Evolutionary conservation across 1,284 basidiomycete species (phyloP).

Genomic region (Porodaedalea pini): DNA sequence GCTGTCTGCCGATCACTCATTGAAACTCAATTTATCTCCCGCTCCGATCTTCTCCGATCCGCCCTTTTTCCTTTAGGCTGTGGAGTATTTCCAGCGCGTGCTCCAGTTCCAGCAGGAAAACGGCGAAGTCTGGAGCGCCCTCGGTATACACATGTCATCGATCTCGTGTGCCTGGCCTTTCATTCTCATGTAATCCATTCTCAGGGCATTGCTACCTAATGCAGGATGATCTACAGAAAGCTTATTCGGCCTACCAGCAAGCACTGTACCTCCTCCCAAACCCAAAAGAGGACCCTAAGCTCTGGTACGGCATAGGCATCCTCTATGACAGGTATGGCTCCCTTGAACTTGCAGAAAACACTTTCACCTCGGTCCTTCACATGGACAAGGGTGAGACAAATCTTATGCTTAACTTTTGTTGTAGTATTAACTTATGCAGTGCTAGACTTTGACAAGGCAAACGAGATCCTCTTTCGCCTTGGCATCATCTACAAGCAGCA

Average conservation of each 20-base stretch:
- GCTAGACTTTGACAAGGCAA: conserved; percentile 94
- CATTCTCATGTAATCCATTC: conserved; percentile 21
- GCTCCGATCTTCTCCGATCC: conserved; percentile 12
- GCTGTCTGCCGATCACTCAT: conserved; percentile 16
- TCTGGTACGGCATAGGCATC: conserved; percentile 99
- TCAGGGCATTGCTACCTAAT: conserved; percentile 95
- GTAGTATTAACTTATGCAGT: conserved; percentile 30
- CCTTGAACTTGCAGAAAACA: conserved; percentile 97
- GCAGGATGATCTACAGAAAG: conserved; percentile 99
- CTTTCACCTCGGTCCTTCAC: conserved; percentile 91
- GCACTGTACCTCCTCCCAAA: conserved; percentile 94
- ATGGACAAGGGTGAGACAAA: conserved; percentile 93
- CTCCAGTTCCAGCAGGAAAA: conserved; percentile 87
- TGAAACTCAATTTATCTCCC: conserved; percentile 8
- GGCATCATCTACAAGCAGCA: conserved; percentile 99
- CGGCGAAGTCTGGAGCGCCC: conserved; percentile 92
- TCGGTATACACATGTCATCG: conserved; percentile 52
- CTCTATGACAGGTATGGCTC: conserved; percentile 98
- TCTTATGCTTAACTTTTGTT: conserved; percentile 27
- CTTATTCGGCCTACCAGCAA: conserved; percentile 98
- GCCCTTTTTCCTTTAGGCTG: conserved; percentile 56
- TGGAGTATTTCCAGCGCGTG: conserved; percentile 93
- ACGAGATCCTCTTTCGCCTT: conserved; percentile 96
- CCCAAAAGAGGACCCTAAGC: conserved; percentile 96
- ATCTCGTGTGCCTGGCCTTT: conserved; percentile 23